Base-by-base conservation (phyloP, 345 rosid species). In the Heritiera fomes region DNA sequence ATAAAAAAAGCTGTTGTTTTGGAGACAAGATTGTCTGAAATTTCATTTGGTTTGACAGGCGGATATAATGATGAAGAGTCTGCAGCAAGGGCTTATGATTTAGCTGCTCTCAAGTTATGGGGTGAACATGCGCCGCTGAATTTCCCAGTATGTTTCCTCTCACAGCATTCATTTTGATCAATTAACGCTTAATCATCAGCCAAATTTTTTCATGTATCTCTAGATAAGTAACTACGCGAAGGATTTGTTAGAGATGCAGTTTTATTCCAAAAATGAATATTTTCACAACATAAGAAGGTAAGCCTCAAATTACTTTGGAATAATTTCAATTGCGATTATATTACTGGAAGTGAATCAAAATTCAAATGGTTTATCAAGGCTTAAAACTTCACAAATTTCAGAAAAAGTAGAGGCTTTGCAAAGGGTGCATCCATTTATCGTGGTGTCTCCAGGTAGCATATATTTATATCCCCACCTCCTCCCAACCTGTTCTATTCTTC, bases 51-150 rank as follows among this genome's bases (percentile, higher is more conserved):
- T 6, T 32, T 58, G 2, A 18, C 56, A 84, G 82, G 86, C 13
- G 81, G 78, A 45, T 78, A 78, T 71, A 67, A 50, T 1, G 18
- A 75, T 3, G 82, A 81, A 66, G 50, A 20, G 12, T 43, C 15
- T 2, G 84, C 82, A 4, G 76, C 84, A 40, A 66, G 77, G 38
- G 80, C 82, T 38, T 23, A 81, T 67, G 84, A 84, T 79, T 75
- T 81, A 49, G 82, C 71, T 43, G 32, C 82, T 66, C 49, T 79
- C 1, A 84, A 84, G 75, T 17, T 76, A 20, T 30, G 61, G 59
- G 78, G 80, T 3, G 7, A 71, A 23, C 40, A 5, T 32, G 72
- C 80, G 1, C 6, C 4, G 0, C 20, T 76, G n/a, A 81, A 84
- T 61, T 78, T 75, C 61, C 78, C 84, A 2, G 86, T 81, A 78